Evolutionary conservation across 768 basidiomycete species (phyloP).

Genomic region (Leccinellum rugosiceps): DNA sequence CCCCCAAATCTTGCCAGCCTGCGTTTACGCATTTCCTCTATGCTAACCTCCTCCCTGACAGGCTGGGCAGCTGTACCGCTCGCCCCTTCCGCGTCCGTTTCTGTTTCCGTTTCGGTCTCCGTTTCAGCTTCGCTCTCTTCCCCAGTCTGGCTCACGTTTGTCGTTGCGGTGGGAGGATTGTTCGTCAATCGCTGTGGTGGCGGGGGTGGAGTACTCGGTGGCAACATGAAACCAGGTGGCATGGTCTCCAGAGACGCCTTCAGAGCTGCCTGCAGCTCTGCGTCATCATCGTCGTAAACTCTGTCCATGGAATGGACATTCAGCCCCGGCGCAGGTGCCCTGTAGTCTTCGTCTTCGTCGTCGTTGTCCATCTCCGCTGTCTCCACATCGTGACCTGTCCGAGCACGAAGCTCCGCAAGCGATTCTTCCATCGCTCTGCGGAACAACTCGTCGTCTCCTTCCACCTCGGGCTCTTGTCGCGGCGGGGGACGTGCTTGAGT

Average conservation of each 20-base stretch:
- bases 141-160: slow-evolving; percentile 6
- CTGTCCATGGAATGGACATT: slow-evolving; percentile 28
- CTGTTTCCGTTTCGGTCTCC: slow-evolving; percentile 35
- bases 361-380: slow-evolving; percentile 20
- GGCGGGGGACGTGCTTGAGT: slow-evolving; percentile 7
- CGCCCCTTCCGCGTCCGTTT: slow-evolving; percentile 28
- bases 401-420: slow-evolving; percentile 17
- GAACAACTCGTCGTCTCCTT: slow-evolving; percentile 56
- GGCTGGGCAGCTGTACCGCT: slow-evolving; percentile 2
- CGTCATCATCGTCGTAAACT: slow-evolving; percentile 85
- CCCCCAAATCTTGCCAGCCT: slow-evolving; percentile 63
- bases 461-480: slow-evolving; percentile 14
- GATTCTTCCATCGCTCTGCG: slow-evolving; percentile 40
- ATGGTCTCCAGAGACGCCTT: slow-evolving; percentile 72
- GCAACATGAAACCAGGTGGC: slow-evolving; percentile 49
- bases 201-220: slow-evolving; percentile 14
- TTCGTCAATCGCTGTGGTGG: slow-evolving; percentile 18
- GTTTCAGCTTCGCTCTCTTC: slow-evolving; percentile 30
- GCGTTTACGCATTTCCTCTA: slow-evolving; percentile 67
- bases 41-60: slow-evolving; percentile 38
- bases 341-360: slow-evolving; percentile 25
- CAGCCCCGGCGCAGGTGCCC: neutral
- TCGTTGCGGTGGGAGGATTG: neutral
- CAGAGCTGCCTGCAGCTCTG: slow-evolving; percentile 82
- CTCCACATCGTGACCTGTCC: slow-evolving; percentile 19